These are phyloP conservation scores for Phytophthora syringae DNA, from an alignment of 352 stramenopile species.

Conservation along the genomic window DNA sequence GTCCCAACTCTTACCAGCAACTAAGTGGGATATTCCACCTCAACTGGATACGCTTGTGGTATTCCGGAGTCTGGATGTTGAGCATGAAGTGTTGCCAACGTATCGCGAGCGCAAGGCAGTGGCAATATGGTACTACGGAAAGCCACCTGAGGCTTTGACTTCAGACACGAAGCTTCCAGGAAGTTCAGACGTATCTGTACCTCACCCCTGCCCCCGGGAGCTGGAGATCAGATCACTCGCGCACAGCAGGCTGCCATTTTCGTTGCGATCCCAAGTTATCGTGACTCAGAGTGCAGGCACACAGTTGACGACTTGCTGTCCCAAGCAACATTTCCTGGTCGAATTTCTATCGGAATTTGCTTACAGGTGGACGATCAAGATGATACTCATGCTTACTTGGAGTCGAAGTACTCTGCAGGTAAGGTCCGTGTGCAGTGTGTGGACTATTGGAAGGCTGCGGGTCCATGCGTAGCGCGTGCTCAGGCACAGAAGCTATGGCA, in stretches of 20 bases:
- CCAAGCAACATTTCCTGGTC: slow-evolving; percentile 62
- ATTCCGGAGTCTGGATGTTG: slow-evolving; percentile 91
- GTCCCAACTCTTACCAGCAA: slow-evolving; percentile 12
- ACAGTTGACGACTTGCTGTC: slow-evolving; percentile 83
- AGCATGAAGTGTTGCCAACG: slow-evolving; percentile 91
- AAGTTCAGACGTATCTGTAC: slow-evolving; percentile 3
- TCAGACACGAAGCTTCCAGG: not conserved
- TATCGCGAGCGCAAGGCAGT: slow-evolving; percentile 88
- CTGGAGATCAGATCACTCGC: not conserved
- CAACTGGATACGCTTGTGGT: slow-evolving; percentile 89
- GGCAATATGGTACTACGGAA: slow-evolving; percentile 95
- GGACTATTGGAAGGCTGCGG: slow-evolving; percentile 80
- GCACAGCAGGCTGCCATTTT: slow-evolving; percentile 83
- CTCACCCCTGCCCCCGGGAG: slow-evolving; percentile 3
- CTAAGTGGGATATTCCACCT: slow-evolving; percentile 79
- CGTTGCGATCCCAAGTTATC: slow-evolving; percentile 93
- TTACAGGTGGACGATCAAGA: slow-evolving; percentile 78
- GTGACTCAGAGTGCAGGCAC: slow-evolving; percentile 89
- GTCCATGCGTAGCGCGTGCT: slow-evolving; percentile 90
- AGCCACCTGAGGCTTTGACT: slow-evolving; percentile 8
- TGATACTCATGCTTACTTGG: slow-evolving; percentile 47
- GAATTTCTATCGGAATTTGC: slow-evolving; percentile 90
- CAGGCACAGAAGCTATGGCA: slow-evolving; percentile 82
- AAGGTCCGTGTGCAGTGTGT: slow-evolving; percentile 64
- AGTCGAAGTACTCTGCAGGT: slow-evolving; percentile 35